Base-by-base conservation (phyloP, 495 filamentous ascomycete species). In the Aspergillus nanangensis region DNA sequence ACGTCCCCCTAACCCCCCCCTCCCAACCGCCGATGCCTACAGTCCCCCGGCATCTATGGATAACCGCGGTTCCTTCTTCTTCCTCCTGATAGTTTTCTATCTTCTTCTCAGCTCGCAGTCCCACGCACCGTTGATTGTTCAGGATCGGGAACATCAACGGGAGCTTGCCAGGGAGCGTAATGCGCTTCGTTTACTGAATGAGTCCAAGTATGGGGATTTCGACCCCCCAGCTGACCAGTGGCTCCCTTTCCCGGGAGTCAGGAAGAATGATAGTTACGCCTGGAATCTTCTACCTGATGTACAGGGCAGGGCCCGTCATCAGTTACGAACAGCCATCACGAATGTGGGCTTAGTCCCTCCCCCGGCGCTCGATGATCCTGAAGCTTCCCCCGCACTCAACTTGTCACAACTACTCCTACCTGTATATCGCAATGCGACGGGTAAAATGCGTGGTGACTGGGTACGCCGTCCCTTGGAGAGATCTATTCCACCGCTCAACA, bases 351-450 rank as follows among this genome's bases (percentile, higher is more conserved):
- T 70, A 33, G 45, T 60, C 21, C 60, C 61, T 25, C 65, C 59
- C n/a, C 45, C 50, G 19, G 51, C 51, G 32, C 39, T 75, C 52
- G 53, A 58, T 52, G 75, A 69, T 56, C 36, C 58, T 17, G 67
- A 74, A 62, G 60, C 49, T 47, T 61, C 56, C 53, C 70, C 60
- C 48, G 60, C 58, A 13, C 57, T 62, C 56, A 71, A 66, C 57
- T 64, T 67, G 37, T 72, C 55, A 50, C 65, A 57, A 41, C 61
- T 70, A 42, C 67, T 56, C 60, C 58, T 72, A 5, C 72, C 79
- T 1, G 60, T 89, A 11, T 95, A 91, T 73, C 78, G 81, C 55
- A 96, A 96, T 66, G 76, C 84, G 22, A 91, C 89, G 5, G 87
- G 90, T 0, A 82, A 81, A 37, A 71, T 93, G 17, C 71, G 74